A percentile compares a stretch with the other conserved stretches of the same genome.
Conservation (phyloP, 495 filamentous ascomycete species). For the Cudoniella acicularis region DNA sequence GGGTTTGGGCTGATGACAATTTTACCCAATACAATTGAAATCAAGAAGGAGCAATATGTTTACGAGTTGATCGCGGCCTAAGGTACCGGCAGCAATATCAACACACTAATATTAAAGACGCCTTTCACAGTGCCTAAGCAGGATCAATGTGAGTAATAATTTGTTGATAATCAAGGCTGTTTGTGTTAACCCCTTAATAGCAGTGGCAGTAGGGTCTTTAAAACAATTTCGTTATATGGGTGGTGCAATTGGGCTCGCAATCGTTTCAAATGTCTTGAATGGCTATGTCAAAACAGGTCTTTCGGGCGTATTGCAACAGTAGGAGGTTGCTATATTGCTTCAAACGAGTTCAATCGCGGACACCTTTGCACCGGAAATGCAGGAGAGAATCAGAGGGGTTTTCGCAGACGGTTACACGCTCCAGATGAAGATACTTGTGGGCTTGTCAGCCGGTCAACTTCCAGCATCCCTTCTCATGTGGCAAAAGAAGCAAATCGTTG, state of each 20-base stretch:
- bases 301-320: background rate
- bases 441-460: background rate
- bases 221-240: background rate
- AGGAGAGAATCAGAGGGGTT: background rate
- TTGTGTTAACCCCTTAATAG: background rate
- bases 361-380: background rate
- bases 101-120: background rate
- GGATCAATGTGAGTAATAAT: no score
- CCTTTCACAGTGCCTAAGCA: background rate
- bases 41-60: background rate
- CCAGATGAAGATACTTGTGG: background rate
- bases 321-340: background rate
- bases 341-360: background rate
- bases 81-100: background rate
- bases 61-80: background rate
- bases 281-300: background rate
- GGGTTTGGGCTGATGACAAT: conserved; percentile 37
- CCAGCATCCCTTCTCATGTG: background rate
- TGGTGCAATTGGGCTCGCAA: background rate
- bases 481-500: background rate
- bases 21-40: background rate
- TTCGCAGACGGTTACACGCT: background rate
- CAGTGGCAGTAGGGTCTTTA: background rate
- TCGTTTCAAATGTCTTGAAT: background rate
- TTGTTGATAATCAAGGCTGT: no score